Percentiles rank a stretch among this genome's conserved stretches.
phyloP scores from a whole-genome alignment of 305 asterid species.

The Lippia alba region DNA sequence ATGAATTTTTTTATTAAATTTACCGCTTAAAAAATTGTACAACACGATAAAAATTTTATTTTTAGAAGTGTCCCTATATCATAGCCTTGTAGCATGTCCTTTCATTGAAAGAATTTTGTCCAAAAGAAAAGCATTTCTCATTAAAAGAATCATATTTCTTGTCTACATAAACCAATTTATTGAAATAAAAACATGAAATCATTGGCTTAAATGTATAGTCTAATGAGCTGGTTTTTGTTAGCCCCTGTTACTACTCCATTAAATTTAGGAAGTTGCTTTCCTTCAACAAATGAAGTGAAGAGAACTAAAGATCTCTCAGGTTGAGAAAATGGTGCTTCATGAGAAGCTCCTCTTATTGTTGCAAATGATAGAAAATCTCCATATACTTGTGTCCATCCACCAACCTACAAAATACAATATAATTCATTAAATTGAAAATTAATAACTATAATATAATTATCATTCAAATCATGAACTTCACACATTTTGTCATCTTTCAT shows the following conservation, averaged over 20 bases:
- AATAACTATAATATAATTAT: not conserved
- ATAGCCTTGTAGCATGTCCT: too few relatives aligned
- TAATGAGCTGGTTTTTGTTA: slow-evolving; percentile 19
- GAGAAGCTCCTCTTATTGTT: slow-evolving; percentile 85
- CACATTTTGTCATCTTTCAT: too few relatives aligned
- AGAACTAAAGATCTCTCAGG: slow-evolving; percentile 75
- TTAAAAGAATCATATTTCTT: not conserved
- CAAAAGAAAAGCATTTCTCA: slow-evolving; percentile 7
- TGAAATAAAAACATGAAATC: not conserved
- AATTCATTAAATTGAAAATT: not conserved
- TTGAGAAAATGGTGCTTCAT: slow-evolving; percentile 83
- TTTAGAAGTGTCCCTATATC: not conserved
- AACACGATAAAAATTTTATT: too few relatives aligned
- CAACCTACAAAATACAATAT: slow-evolving; percentile 50
- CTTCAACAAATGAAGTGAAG: slow-evolving; percentile 63
- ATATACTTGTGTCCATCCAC: slow-evolving; percentile 75
- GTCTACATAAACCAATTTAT: not conserved
- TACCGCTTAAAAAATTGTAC: too few relatives aligned
- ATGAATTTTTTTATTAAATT: too few relatives aligned
- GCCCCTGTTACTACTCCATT: slow-evolving; percentile 6
- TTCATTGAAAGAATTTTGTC: not conserved
- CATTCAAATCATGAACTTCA: too few relatives aligned
- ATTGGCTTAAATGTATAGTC: slow-evolving; percentile 24
- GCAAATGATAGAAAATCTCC: slow-evolving; percentile 68
- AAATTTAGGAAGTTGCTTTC: slow-evolving; percentile 54